Evolutionary conservation across 495 filamentous ascomycete genomes (phyloP).

Genomic region (Neurospora intermedia): DNA sequence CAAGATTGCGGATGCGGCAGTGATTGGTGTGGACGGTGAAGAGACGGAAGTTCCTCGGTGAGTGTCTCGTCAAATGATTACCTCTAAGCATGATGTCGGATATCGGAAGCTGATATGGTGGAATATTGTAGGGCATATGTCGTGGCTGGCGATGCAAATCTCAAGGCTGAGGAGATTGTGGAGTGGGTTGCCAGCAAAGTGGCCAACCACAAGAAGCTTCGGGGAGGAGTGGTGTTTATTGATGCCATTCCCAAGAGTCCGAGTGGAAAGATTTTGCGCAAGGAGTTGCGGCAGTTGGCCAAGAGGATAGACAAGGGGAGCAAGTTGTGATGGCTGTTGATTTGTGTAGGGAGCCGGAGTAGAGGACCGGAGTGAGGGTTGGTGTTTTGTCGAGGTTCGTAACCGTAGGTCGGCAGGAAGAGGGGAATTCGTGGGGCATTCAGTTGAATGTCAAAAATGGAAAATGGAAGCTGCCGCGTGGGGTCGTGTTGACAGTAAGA

Average conservation of each 20-base stretch:
- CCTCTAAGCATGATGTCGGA: background rate
- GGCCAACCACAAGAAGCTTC: conserved; percentile 58
- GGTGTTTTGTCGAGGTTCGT: too few species aligned
- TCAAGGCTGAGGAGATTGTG: conserved; percentile 17
- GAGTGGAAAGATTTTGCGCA: conserved; percentile 73
- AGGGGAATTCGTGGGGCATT: too few species aligned
- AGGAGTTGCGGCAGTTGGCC: conserved; percentile 34
- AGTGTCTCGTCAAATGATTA: background rate
- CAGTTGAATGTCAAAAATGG: too few species aligned
- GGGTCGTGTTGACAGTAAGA: background rate
- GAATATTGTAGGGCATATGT: conserved; percentile 49
- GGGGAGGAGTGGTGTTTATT: conserved; percentile 68
- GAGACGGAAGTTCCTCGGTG: conserved; percentile 58
- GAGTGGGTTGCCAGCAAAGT: conserved; percentile 38
- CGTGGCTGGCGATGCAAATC: conserved; percentile 31
- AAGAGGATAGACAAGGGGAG: conserved; percentile 12
- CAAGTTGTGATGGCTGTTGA: conserved; percentile 1
- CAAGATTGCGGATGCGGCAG: conserved; percentile 63
- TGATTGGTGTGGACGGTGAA: conserved; percentile 60
- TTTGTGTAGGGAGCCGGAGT: too few species aligned
- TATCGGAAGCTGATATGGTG: background rate
- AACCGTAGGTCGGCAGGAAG: too few species aligned
- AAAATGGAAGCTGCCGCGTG: background rate
- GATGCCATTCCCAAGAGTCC: conserved; percentile 72
- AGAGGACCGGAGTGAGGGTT: too few species aligned